These are phyloP conservation scores for Zygosaccharomyces sapae DNA, from an alignment of 1,139 yeast genomes.

Conservation along the genomic window DNA sequence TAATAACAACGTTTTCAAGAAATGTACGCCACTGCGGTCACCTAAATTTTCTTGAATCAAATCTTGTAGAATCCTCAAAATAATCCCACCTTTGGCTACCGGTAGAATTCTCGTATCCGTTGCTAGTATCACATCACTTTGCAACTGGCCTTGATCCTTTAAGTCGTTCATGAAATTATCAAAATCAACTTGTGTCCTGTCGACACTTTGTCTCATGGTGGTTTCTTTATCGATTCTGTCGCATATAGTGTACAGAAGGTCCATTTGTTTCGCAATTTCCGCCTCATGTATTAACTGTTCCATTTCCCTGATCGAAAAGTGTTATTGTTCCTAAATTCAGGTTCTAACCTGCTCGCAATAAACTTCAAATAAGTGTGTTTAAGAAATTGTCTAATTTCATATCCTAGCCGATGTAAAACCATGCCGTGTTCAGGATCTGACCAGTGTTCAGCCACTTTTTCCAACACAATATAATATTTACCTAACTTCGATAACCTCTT, in stretches of 20 bases:
- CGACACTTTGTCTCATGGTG: slow-evolving; percentile 26
- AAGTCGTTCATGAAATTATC: slow-evolving; percentile 35
- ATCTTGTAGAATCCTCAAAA: slow-evolving; percentile 57
- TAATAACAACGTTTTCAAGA: slow-evolving; percentile 51
- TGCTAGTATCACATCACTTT: slow-evolving; percentile 24
- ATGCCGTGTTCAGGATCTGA: slow-evolving; percentile 60
- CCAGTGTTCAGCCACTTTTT: slow-evolving; percentile 52
- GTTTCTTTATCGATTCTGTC: slow-evolving; percentile 27
- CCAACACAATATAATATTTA: slow-evolving; percentile 53
- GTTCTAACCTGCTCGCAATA: slow-evolving; percentile 49
- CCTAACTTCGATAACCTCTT: slow-evolving; percentile 60
- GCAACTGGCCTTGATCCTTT: slow-evolving; percentile 25
- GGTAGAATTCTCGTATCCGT: slow-evolving; percentile 51
- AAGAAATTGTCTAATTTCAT: slow-evolving; percentile 50
- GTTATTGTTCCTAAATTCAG: slow-evolving; percentile 45
- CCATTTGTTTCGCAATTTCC: slow-evolving; percentile 26
- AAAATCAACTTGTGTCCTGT: slow-evolving; percentile 31
- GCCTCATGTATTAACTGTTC: slow-evolving; percentile 38
- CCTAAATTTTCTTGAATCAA: slow-evolving; percentile 60
- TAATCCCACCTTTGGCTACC: slow-evolving; percentile 64
- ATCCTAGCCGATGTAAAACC: slow-evolving; percentile 70
- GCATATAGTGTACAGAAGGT: slow-evolving; percentile 24
- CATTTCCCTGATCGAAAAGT: slow-evolving; percentile 46
- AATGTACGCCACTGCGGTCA: slow-evolving; percentile 52
- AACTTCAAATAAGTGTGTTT: slow-evolving; percentile 45